Evolutionary conservation across 73 alveolate species (phyloP).

Genomic region (Paramecium pentaurelia): DNA sequence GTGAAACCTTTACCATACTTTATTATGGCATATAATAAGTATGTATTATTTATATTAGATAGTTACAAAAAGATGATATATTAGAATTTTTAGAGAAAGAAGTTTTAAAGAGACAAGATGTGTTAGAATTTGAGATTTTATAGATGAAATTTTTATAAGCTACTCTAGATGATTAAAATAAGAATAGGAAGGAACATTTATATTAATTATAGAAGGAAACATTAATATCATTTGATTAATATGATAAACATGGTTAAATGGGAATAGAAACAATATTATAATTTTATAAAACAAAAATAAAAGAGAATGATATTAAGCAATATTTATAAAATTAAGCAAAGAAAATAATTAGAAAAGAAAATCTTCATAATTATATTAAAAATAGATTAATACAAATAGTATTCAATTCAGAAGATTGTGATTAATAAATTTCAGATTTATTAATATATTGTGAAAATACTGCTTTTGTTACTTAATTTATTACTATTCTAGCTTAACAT

Average conservation of each 20-base stretch:
- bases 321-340: neutral
- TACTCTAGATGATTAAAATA: neutral
- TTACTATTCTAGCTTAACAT: neutral
- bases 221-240: neutral
- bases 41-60: neutral
- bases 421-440: neutral
- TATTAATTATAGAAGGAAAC: neutral
- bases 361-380: neutral
- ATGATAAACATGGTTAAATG: neutral
- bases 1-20: neutral
- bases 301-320: neutral
- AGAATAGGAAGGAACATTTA: neutral
- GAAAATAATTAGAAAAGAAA: neutral
- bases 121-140: neutral
- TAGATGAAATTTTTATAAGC: neutral
- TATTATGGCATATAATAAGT: neutral
- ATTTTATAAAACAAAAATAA: neutral
- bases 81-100: neutral
- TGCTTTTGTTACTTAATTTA: neutral
- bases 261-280: neutral
- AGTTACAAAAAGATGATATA: neutral
- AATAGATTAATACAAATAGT: neutral
- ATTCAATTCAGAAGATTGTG: neutral
- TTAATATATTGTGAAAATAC: neutral
- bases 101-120: neutral